These are phyloP conservation scores for Elaeis oleifera DNA, from an alignment of 202 grass and related monocot genomes.

Conservation along the genomic window DNA sequence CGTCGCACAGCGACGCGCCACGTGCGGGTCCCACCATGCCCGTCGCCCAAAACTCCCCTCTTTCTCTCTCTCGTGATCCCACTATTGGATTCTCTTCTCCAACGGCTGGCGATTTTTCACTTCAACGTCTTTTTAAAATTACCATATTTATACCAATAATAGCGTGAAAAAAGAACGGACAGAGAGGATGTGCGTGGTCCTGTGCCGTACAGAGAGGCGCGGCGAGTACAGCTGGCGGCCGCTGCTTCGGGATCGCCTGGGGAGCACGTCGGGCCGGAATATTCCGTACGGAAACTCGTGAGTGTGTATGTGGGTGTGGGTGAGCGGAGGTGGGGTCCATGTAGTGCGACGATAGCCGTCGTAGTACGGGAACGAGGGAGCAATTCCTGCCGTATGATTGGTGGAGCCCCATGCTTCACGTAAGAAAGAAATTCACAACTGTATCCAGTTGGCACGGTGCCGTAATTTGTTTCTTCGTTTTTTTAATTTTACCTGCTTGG, in stretches of 20 bases:
- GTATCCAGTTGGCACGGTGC: slow-evolving; percentile 10
- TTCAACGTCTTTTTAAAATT: background rate
- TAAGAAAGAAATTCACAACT: background rate
- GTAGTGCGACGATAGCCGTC: background rate
- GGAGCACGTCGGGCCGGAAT: background rate
- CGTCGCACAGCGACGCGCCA: background rate
- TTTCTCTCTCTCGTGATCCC: too few species aligned
- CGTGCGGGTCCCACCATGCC: too few species aligned
- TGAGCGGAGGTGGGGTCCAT: background rate
- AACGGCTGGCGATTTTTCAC: too few species aligned
- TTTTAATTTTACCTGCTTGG: too few species aligned
- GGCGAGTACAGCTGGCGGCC: slow-evolving; percentile 23
- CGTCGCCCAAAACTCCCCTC: too few species aligned
- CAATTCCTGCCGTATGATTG: slow-evolving; percentile 2
- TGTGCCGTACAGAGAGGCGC: slow-evolving; percentile 17
- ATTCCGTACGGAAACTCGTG: too few species aligned
- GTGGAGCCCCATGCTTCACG: background rate
- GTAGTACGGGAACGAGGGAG: background rate
- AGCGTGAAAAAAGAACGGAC: too few species aligned
- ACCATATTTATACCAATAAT: background rate
- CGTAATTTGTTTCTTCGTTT: slow-evolving; percentile 1
- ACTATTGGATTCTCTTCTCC: too few species aligned
- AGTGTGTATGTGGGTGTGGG: background rate
- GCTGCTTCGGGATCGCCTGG: background rate
- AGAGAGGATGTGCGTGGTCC: slow-evolving; percentile 14